Evolutionary conservation across 1,284 basidiomycete genomes (phyloP).

Genomic region (Ganoderma sinense): DNA sequence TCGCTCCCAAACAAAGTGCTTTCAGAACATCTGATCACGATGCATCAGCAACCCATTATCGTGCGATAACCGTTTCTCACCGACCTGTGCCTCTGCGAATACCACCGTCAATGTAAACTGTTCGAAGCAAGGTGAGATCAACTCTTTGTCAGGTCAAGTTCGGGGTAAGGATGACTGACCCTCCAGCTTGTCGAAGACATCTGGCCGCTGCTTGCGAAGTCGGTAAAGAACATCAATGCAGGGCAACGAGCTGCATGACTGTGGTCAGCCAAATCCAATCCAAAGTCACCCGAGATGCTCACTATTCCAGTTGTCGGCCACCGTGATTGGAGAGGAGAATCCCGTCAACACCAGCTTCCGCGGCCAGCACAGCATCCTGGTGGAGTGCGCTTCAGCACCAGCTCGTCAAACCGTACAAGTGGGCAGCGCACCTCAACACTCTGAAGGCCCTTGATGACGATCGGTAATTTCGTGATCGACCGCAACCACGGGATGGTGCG

Average conservation of each 20-base stretch:
- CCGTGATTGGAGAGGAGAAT: conserved; percentile 94
- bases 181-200: conserved; percentile 78
- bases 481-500: conserved; percentile 84
- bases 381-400: conserved; percentile 6
- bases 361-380: conserved; percentile 86
- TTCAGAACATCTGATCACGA: conserved; percentile 78
- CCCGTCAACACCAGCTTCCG: conserved; percentile 87
- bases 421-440: conserved; percentile 67
- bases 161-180: conserved; percentile 46
- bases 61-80: conserved; percentile 21
- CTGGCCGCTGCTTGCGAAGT: conserved; percentile 75
- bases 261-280: conserved; percentile 5
- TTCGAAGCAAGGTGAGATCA: not conserved
- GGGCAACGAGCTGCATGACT: conserved; percentile 61
- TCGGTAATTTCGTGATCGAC: conserved; percentile 78
- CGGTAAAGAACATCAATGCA: conserved; percentile 81
- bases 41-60: not conserved
- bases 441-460: conserved; percentile 87
- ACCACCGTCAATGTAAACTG: conserved; percentile 92
- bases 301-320: conserved; percentile 88
- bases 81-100: conserved; percentile 82
- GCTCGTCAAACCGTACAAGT: not conserved
- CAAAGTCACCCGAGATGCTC: conserved; percentile 33
- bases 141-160: not conserved
- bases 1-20: conserved; percentile 90